Evolutionary conservation across 805 yeast genomes (phyloP), one percentile per base, ranked within the genome.

Genomic region (Kockiozyma suomiensis): DNA sequence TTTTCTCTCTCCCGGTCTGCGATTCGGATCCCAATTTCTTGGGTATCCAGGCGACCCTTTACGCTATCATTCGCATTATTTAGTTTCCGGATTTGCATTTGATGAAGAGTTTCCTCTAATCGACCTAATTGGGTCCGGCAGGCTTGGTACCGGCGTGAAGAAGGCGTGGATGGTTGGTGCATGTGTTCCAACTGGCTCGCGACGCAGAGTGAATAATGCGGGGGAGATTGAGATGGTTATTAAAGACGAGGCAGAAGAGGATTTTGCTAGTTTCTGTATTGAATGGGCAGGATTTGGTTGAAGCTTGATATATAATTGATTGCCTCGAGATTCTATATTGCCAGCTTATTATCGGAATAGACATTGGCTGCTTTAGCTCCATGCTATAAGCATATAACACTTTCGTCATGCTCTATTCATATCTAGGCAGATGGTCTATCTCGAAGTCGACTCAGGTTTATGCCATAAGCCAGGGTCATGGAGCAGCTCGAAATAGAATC

Each of bases 261-360:
- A 74, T 67, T 49, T 74, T 76, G 15, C 75, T 74, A 49, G 81
- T 17, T 93, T 83, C 70, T 87, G 96, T 4, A 77, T 93, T 1
- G 97, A 93, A 74, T 93, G 99, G 99, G 91, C 98, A 0, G 97
- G 97, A 0, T 93, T 93, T 75, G 97, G 97, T 58, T 90, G 72
- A 62, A n/a, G 12, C 23, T 1, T 17, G 10, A n/a, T n/a, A n/a
- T n/a, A n/a, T 15, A 21, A 0, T 13, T 17, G 10, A 13, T n/a
- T 15, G 10, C 45, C 4, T 17, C 33, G 33, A 30, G 33, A 30
- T 30, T 30, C 33, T n/a, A n/a, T n/a, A n/a, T n/a, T n/a, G n/a
- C n/a, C n/a, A n/a, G n/a, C n/a, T n/a, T n/a, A n/a, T n/a, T n/a
- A n/a, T n/a, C n/a, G n/a, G n/a, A n/a, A n/a, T n/a, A n/a, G n/a